Evolutionary conservation across 768 basidiomycete genomes (phyloP).

Genomic region (Trametes cubensis): DNA sequence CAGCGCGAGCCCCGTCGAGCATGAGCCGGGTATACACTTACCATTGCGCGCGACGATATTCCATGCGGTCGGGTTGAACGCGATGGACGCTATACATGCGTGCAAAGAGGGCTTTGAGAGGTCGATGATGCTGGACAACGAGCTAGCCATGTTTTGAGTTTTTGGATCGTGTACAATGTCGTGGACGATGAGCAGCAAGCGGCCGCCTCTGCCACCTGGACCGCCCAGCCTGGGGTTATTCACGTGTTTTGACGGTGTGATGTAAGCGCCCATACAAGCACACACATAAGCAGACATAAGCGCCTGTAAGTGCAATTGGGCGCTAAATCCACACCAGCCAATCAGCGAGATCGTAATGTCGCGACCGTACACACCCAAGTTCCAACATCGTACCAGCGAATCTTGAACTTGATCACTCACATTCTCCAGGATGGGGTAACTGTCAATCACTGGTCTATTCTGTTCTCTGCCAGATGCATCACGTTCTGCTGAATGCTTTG

Average conservation of each 20-base stretch:
- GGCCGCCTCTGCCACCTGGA: conserved; percentile 5
- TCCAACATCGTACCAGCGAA: too few relatives aligned
- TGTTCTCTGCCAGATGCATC: too few relatives aligned
- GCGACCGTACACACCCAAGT: too few relatives aligned
- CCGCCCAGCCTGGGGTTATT: neutral
- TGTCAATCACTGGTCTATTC: too few relatives aligned
- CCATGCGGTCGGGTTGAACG: conserved; percentile 95
- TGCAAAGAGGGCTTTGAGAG: conserved; percentile 64
- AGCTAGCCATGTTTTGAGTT: conserved; percentile 26
- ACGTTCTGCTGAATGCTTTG: too few relatives aligned
- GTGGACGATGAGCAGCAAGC: neutral
- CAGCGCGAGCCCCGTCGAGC: neutral
- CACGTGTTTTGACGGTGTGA: neutral
- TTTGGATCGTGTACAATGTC: conserved; percentile 9
- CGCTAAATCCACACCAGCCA: too few relatives aligned
- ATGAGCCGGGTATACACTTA: conserved; percentile 39
- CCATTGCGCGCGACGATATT: conserved; percentile 94
- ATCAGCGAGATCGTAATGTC: too few relatives aligned
- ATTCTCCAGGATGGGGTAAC: too few relatives aligned
- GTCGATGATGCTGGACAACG: conserved; percentile 51
- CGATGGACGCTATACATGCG: conserved; percentile 66
- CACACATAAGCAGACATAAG: neutral
- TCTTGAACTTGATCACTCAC: too few relatives aligned
- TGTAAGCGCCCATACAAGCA: neutral
- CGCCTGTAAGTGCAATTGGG: too few relatives aligned